Evolutionary conservation across 257 asterid species (phyloP).

Genomic region (Euphrasia confusa): DNA sequence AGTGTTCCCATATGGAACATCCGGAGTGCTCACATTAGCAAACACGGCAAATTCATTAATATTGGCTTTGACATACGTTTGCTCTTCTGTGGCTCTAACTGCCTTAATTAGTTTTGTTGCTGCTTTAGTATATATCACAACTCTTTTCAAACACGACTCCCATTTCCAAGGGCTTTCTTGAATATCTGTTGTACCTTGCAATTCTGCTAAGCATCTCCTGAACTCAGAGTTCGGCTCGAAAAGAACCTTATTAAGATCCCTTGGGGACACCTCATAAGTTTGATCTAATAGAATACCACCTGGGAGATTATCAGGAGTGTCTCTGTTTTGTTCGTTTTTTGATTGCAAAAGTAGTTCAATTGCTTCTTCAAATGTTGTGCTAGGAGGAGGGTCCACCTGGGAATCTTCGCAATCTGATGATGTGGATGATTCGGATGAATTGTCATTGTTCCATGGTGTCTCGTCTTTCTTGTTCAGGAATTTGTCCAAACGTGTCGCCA

Average conservation of each 20-base stretch:
- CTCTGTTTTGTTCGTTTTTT: constrained; percentile 33
- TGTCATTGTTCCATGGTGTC: constrained; percentile 26
- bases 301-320: constrained; percentile 51
- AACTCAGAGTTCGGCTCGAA: constrained; percentile 70
- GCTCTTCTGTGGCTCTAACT: constrained; percentile 77
- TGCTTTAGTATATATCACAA: constrained; percentile 59
- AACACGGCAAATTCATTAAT: constrained; percentile 53
- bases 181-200: constrained; percentile 61
- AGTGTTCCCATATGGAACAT: constrained; percentile 79
- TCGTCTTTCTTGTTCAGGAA: constrained; percentile 58
- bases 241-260: constrained; percentile 55
- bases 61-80: constrained; percentile 49
- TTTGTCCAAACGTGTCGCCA: constrained; percentile 62
- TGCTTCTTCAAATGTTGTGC: constrained; percentile 45
- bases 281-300: constrained; percentile 80
- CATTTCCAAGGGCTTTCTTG: constrained; percentile 73
- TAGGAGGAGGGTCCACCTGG: constrained; percentile 29
- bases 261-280: constrained; percentile 38
- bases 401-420: constrained; percentile 50
- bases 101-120: constrained; percentile 77
- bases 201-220: constrained; percentile 39
- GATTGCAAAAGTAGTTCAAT: constrained; percentile 43
- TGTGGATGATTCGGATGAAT: constrained; percentile 44
- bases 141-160: constrained; percentile 55
- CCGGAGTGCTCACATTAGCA: constrained; percentile 69